These are phyloP conservation scores for Ceriops decandra DNA, from an alignment of 345 rosid species.

Conservation along the genomic window DNA sequence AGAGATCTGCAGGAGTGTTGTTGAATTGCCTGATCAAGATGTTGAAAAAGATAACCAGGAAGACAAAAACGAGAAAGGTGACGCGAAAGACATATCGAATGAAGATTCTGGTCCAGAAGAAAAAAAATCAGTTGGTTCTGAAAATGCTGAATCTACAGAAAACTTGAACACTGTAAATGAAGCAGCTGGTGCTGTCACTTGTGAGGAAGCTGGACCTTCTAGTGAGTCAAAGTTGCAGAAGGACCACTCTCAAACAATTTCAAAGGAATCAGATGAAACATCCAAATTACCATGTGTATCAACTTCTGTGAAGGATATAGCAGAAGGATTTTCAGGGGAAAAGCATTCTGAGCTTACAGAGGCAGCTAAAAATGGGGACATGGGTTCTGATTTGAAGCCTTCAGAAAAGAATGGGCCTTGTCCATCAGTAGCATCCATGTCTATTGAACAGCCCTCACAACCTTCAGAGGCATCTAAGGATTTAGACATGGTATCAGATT, in stretches of 20 bases:
- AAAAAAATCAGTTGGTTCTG: conserved; percentile 32
- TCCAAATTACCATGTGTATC: conserved; percentile 19
- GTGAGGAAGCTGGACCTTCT: conserved; percentile 34
- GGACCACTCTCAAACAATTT: conserved; percentile 24
- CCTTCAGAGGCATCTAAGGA: conserved; percentile 37
- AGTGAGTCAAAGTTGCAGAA: conserved; percentile 21
- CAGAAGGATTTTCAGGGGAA: conserved; percentile 24
- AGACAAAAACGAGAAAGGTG: conserved; percentile 34
- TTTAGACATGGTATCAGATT: conserved; percentile 36
- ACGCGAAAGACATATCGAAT: conserved; percentile 29
- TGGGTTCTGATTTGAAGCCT: conserved; percentile 6
- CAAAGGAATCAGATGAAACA: conserved; percentile 22
- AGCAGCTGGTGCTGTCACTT: conserved; percentile 12
- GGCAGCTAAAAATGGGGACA: conserved; percentile 10
- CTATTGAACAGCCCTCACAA: conserved; percentile 36
- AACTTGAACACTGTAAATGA: conserved; percentile 27
- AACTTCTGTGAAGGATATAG: conserved; percentile 29
- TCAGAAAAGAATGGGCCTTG: conserved; percentile 8
- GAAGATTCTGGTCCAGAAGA: conserved; percentile 45
- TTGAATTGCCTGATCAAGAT: conserved; percentile 35
- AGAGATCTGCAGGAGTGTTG: conserved; percentile 47
- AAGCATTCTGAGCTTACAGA: conserved; percentile 7
- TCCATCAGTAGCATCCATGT: conserved; percentile 4
- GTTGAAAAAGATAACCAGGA: conserved; percentile 37
- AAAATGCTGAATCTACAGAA: conserved; percentile 27